phyloP scores from a whole-genome alignment of 495 filamentous ascomycete species.

The Wilcoxina mikolae region DNA sequence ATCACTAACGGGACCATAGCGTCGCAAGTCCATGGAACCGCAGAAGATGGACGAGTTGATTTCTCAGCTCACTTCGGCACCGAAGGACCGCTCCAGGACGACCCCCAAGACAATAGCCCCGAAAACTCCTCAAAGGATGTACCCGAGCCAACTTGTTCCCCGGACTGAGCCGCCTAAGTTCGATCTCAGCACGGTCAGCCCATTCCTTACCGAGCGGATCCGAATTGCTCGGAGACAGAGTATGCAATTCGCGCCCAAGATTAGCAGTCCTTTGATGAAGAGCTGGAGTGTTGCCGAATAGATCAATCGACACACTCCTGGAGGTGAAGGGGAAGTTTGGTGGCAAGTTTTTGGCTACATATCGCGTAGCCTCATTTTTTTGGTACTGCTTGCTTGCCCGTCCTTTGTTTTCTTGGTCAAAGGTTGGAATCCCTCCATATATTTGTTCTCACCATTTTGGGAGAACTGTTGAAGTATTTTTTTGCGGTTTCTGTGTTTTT shows the following conservation, averaged over 20 bases:
- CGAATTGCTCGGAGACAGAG: conserved; percentile 68
- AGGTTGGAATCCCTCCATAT: no score
- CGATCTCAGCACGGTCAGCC: conserved; percentile 30
- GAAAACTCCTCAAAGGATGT: conserved; percentile 15
- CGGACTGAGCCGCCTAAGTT: conserved; percentile 11
- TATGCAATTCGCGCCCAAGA: conserved; percentile 61
- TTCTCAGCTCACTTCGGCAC: conserved; percentile 33
- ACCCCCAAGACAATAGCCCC: conserved; percentile 32
- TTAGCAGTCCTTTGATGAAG: conserved; percentile 51
- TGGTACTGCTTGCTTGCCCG: no score
- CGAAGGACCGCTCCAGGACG: conserved; percentile 35
- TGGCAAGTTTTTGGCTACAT: no score
- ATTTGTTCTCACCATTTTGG: no score
- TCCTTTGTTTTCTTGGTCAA: no score
- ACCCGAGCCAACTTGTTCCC: conserved; percentile 25
- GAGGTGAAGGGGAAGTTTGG: no score
- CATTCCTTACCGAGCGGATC: conserved; percentile 47
- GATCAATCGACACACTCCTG: no score
- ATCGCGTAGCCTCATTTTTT: no score
- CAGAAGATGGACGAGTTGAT: conserved; percentile 35
- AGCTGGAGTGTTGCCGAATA: background rate
- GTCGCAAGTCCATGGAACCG: conserved; percentile 87
- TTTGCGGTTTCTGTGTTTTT: no score
- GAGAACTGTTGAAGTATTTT: no score
- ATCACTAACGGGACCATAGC: conserved; percentile 56